Percentiles rank a stretch among this genome's conserved stretches.
Evolutionary conservation across 179 eudicot species (phyloP).

Genomic region (Spinacia oleracea): DNA sequence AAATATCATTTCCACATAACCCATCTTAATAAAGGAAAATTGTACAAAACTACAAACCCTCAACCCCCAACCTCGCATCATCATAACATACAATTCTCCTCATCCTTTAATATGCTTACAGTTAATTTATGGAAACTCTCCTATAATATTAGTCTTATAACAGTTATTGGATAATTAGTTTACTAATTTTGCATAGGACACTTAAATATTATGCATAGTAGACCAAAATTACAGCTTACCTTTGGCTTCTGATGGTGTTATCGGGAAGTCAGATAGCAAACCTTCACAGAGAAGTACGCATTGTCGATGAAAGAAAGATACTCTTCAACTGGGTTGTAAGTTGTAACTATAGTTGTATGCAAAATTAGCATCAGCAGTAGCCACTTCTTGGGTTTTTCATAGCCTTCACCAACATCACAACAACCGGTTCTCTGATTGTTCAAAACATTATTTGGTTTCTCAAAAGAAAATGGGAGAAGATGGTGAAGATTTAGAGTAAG

Average conservation of each 20-base stretch:
- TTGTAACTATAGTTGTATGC: constrained; percentile 80
- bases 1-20: too few relatives aligned
- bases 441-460: too few relatives aligned
- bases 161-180: not conserved
- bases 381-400: too few relatives aligned
- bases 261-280: constrained; percentile 77
- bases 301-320: constrained; percentile 66
- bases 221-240: constrained; percentile 40
- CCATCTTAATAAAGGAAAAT: too few relatives aligned
- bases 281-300: constrained; percentile 88
- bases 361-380: constrained; percentile 55
- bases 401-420: too few relatives aligned
- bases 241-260: constrained; percentile 77
- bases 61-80: too few relatives aligned
- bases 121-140: not conserved
- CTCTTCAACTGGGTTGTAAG: constrained; percentile 80
- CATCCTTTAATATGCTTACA: not conserved
- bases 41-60: not conserved
- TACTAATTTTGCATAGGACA: not conserved
- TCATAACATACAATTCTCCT: not conserved
- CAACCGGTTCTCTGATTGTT: too few relatives aligned
- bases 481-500: too few relatives aligned
- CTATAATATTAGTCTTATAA: not conserved
- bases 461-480: too few relatives aligned
- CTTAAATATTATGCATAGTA: too few relatives aligned